phyloP scores from a whole-genome alignment of 2,329 filamentous ascomycete species.

The Helicocarpus griseus region DNA sequence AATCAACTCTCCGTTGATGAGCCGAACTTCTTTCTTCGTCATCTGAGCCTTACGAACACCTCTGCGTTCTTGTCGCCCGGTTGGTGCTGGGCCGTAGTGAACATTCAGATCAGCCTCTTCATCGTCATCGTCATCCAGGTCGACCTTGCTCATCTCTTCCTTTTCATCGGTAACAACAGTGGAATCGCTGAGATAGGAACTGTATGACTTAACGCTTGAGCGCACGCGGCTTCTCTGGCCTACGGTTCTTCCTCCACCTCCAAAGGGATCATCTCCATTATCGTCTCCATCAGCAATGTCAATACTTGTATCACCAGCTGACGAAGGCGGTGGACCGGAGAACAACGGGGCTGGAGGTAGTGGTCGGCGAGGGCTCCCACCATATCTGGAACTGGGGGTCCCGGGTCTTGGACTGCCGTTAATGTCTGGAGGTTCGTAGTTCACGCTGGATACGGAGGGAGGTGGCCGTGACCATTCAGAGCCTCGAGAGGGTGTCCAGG shows the following conservation, averaged over 20 bases:
- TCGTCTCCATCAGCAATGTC: constrained; percentile 44
- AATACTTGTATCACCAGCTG: constrained; percentile 33
- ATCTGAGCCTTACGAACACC: constrained; percentile 81
- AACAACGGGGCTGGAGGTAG: constrained; percentile 85
- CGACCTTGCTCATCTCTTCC: constrained; percentile 31
- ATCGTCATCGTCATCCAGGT: constrained; percentile 37
- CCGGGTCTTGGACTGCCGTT: constrained; percentile 86
- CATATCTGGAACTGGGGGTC: constrained; percentile 80
- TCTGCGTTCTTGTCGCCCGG: constrained; percentile 75
- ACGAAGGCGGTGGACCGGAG: constrained; percentile 40
- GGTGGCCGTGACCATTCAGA: constrained; percentile 60
- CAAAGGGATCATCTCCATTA: constrained; percentile 70
- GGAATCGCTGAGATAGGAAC: constrained; percentile 53
- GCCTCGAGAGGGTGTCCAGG: constrained; percentile 46
- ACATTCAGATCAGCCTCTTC: constrained; percentile 47
- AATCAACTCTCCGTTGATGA: constrained; percentile 96
- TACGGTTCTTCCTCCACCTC: constrained; percentile 30
- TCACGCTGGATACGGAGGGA: constrained; percentile 49
- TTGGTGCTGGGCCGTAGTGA: constrained; percentile 79
- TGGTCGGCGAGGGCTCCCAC: constrained; percentile 75
- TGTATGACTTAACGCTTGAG: constrained; percentile 51
- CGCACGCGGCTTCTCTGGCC: constrained; percentile 44
- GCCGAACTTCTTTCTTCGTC: constrained; percentile 83
- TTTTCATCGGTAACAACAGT: constrained; percentile 48
- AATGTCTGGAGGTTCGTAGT: constrained; percentile 78